These are phyloP conservation scores for Trichoderma sp. DNA, from an alignment of 2,329 filamentous ascomycete genomes.

Conservation along the genomic window DNA sequence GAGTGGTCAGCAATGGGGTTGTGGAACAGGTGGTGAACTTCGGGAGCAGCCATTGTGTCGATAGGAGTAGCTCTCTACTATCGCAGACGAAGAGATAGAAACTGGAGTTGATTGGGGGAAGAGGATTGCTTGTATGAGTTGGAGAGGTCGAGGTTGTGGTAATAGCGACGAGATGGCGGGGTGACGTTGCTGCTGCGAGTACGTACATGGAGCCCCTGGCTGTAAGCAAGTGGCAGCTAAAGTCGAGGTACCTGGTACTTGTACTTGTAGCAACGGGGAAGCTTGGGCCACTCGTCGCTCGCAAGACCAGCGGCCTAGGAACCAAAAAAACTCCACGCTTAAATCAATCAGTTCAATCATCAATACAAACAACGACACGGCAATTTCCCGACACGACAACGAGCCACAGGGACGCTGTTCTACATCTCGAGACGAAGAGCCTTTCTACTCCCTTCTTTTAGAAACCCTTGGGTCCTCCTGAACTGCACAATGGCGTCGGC, in stretches of 20 bases:
- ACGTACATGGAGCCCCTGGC: slow-evolving; percentile 13
- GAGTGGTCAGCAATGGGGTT: slow-evolving; percentile 95
- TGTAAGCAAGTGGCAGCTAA: neutral
- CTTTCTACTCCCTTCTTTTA: neutral
- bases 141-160: neutral
- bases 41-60: slow-evolving; percentile 72
- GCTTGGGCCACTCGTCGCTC: slow-evolving; percentile 28
- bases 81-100: slow-evolving; percentile 41
- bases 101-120: slow-evolving; percentile 21
- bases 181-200: slow-evolving; percentile 21
- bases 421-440: neutral
- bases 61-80: slow-evolving; percentile 89
- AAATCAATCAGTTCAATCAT: neutral
- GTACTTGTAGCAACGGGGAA: slow-evolving; percentile 15
- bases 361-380: neutral
- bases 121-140: slow-evolving; percentile 10
- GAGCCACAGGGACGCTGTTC: neutral
- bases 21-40: slow-evolving; percentile 97
- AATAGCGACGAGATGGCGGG: slow-evolving; percentile 13
- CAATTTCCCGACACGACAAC: neutral
- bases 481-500: slow-evolving; percentile 35
- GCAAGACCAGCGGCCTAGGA: slow-evolving; percentile 13
- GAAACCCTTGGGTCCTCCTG: neutral
- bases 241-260: slow-evolving; percentile 11
- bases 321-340: slow-evolving; percentile 30